Evolutionary conservation across 1,139 yeast species (phyloP), one percentile per base, ranked within the genome.

Genomic region (Saccharomyces pastorianus): DNA sequence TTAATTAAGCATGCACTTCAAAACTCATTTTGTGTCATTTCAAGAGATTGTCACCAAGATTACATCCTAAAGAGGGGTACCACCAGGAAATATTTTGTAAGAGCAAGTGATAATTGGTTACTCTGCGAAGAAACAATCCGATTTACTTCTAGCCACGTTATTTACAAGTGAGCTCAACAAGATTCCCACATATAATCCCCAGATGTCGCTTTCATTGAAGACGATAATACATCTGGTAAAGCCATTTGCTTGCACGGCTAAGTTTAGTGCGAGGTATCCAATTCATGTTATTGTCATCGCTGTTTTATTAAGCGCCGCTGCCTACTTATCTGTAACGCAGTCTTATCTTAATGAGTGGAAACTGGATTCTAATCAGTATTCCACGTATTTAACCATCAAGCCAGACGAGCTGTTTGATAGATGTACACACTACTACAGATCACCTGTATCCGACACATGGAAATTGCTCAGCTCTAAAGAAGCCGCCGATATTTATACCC

Each of bases 211-310:
- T 20, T 6, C 42, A 2, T 31, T 44, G 7, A 52, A 46, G 11
- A 46, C 48, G 6, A 51, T 48, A 38, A 14, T 38, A 38, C 44
- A 38, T 17, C 3, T 65, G 59, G 69, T 68, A 14, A 62, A 58
- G 49, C 62, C 65, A 6, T 59, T 73, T 41, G 81, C 82, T 13
- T 60, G 61, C 46, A 64, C 85, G 56, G 87, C 96, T 42, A 80
- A 77, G 60, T 70, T 79, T 46, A 82, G 93, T 51, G 95, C 96
- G 25, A 82, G 81, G 60, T 81, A 85, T 64, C 99, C 99, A 32
- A 89, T 93, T 62, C 99, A 93, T 71, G 81, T 90, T 56, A 83
- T 93, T 56, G 83, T 90, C 51, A 67, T 83, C 59, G 81, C 91
- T 17, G 79, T 95, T 28, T 73, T 89, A 54, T 72, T 88, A 55